A percentile compares a stretch with the other conserved stretches of the same genome.
Evolutionary conservation across 768 basidiomycete genomes (phyloP).

Genomic region (Kwoniella bestiolae): DNA sequence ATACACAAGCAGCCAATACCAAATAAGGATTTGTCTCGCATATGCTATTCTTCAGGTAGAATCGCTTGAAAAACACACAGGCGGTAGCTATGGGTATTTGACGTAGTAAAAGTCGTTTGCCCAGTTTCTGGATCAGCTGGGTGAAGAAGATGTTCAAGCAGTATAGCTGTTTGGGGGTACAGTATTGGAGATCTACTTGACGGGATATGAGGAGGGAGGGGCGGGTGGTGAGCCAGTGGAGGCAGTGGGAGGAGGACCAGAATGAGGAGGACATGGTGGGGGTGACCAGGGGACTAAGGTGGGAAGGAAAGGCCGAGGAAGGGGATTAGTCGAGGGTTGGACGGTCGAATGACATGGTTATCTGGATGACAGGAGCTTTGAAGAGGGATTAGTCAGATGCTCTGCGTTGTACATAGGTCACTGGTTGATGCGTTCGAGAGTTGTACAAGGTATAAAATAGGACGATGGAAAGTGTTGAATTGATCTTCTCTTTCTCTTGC

Average conservation of each 20-base stretch:
- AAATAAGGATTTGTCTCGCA: constrained; percentile 95
- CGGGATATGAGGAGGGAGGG: constrained; percentile 75
- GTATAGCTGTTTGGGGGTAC: constrained; percentile 77
- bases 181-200: constrained; percentile 74
- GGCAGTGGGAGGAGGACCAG: constrained; percentile 90
- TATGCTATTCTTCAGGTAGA: constrained; percentile 93
- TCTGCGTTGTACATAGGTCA: too few relatives aligned
- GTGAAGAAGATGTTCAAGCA: constrained; percentile 88
- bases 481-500: too few relatives aligned
- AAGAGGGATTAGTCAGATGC: background rate
- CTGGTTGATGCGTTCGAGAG: too few relatives aligned
- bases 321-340: background rate
- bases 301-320: background rate
- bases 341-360: background rate
- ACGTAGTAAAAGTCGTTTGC: constrained; percentile 77
- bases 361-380: background rate
- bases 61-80: constrained; percentile 91
- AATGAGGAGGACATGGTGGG: constrained; percentile 64
- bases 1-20: constrained; percentile 89
- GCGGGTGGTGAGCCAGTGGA: constrained; percentile 88
- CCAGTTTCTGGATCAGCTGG: constrained; percentile 78
- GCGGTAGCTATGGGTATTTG: constrained; percentile 93
- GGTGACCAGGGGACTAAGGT: background rate
- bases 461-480: too few relatives aligned
- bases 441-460: too few relatives aligned